phyloP scores from a whole-genome alignment of 2,329 filamentous ascomycete genomes.

The Xylariaceae sp. region DNA sequence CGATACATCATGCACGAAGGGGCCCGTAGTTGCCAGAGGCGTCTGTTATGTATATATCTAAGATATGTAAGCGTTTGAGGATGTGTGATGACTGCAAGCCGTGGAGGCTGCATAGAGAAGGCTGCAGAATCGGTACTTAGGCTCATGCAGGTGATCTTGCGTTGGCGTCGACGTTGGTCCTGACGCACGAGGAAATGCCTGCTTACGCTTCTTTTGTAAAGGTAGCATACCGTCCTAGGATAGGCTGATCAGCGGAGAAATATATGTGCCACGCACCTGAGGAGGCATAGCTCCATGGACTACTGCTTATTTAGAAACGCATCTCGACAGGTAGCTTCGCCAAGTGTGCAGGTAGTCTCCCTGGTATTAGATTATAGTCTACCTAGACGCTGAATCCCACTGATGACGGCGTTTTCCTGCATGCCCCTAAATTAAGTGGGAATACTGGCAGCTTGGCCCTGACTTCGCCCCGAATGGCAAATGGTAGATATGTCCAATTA shows the following conservation, averaged over 20 bases:
- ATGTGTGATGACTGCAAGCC: slow-evolving; percentile 2
- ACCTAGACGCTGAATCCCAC: neutral
- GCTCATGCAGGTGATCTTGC: slow-evolving; percentile 31
- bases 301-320: slow-evolving; percentile 19
- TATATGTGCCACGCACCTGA: neutral
- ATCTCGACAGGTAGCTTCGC: slow-evolving; percentile 23
- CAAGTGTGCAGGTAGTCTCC: slow-evolving; percentile 34
- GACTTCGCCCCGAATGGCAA: no score
- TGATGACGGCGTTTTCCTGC: neutral
- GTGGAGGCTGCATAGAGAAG: slow-evolving; percentile 11
- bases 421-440: neutral
- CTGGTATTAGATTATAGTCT: slow-evolving; percentile 7
- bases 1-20: slow-evolving; percentile 10
- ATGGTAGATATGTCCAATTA: no score
- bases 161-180: slow-evolving; percentile 30
- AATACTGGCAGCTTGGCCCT: no score
- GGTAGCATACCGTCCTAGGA: slow-evolving; percentile 9
- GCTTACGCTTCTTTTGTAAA: slow-evolving; percentile 4
- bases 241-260: slow-evolving; percentile 11
- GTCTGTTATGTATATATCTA: slow-evolving; percentile 1
- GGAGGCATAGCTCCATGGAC: slow-evolving; percentile 14
- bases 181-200: slow-evolving; percentile 10
- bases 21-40: no score
- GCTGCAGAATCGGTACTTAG: slow-evolving; percentile 27
- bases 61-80: neutral